Evolutionary conservation across 805 yeast species (phyloP).

Genomic region (Yamadazyma scolyti): DNA sequence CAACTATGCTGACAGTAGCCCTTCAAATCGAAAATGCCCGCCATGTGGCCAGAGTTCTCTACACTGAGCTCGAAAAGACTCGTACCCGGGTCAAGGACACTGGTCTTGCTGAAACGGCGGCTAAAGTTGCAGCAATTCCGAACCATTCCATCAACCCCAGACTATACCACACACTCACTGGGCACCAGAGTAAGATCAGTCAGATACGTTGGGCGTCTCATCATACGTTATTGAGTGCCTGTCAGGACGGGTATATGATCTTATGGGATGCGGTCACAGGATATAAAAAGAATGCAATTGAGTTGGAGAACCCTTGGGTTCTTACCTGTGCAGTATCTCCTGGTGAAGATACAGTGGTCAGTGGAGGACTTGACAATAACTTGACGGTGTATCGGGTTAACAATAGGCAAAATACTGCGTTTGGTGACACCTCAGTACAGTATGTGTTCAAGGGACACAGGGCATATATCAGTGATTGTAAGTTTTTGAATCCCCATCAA

Average conservation of each 20-base stretch:
- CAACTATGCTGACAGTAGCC: too few species aligned
- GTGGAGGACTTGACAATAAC: constrained; percentile 79
- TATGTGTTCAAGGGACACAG: constrained; percentile 73
- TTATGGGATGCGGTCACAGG: constrained; percentile 81
- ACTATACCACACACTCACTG: constrained; percentile 41
- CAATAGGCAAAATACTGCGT: constrained; percentile 3
- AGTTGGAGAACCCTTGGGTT: constrained; percentile 76
- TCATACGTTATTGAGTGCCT: constrained; percentile 60
- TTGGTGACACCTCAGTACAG: constrained; percentile 27
- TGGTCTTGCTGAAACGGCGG: constrained; percentile 38
- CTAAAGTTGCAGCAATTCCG: constrained; percentile 28
- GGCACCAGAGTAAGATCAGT: constrained; percentile 73
- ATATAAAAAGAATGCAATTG: constrained; percentile 64
- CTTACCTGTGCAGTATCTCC: constrained; percentile 72
- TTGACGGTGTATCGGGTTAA: constrained; percentile 61
- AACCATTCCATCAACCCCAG: constrained; percentile 21
- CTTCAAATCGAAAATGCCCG: constrained; percentile 33
- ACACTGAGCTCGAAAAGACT: constrained; percentile 45
- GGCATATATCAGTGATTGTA: constrained; percentile 75
- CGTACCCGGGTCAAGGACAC: constrained; percentile 44
- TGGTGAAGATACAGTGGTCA: constrained; percentile 61
- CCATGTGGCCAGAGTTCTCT: constrained; percentile 44
- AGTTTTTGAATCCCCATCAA: constrained; percentile 54
- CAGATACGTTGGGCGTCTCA: constrained; percentile 71
- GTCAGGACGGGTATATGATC: constrained; percentile 83